Percentiles rank a stretch among this genome's conserved stretches.
Evolutionary conservation across 2,329 filamentous ascomycete species (phyloP).

Genomic region (Fusarium palustre): DNA sequence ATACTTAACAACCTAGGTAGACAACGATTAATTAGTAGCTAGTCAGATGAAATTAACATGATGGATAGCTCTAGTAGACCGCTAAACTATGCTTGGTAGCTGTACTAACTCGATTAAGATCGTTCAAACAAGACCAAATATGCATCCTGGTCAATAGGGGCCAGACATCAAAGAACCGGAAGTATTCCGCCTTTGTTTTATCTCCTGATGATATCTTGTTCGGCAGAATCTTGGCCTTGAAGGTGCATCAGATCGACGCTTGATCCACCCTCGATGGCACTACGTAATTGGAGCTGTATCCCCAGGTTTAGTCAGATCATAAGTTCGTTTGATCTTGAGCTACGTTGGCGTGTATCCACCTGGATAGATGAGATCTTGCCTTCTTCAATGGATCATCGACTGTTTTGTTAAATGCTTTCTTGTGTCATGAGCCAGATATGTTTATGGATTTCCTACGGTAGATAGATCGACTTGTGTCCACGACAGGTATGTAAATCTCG

Average conservation of each 20-base stretch:
- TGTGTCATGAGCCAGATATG: too few relatives aligned
- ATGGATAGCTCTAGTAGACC: neutral
- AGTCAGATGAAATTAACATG: neutral
- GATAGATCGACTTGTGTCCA: too few relatives aligned
- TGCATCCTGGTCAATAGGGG: neutral
- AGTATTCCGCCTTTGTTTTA: neutral
- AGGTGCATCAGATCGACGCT: neutral
- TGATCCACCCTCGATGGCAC: neutral
- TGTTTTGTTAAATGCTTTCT: too few relatives aligned
- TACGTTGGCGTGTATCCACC: neutral
- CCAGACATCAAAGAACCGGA: neutral
- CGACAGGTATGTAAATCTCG: neutral
- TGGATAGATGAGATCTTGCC: neutral
- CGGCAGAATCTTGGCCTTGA: neutral
- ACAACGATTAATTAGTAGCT: too few relatives aligned
- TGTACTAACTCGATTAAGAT: neutral
- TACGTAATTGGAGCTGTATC: neutral
- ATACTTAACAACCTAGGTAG: too few relatives aligned
- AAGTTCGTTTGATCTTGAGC: neutral
- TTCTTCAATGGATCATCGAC: too few relatives aligned
- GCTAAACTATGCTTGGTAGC: neutral
- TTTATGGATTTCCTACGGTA: too few relatives aligned
- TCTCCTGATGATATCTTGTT: neutral
- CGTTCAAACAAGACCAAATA: neutral
- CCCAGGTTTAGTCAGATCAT: neutral